These are phyloP conservation scores for Acanthamoeba sp. DNA, from an alignment of 208 protist genomes.

Conservation along the genomic window DNA sequence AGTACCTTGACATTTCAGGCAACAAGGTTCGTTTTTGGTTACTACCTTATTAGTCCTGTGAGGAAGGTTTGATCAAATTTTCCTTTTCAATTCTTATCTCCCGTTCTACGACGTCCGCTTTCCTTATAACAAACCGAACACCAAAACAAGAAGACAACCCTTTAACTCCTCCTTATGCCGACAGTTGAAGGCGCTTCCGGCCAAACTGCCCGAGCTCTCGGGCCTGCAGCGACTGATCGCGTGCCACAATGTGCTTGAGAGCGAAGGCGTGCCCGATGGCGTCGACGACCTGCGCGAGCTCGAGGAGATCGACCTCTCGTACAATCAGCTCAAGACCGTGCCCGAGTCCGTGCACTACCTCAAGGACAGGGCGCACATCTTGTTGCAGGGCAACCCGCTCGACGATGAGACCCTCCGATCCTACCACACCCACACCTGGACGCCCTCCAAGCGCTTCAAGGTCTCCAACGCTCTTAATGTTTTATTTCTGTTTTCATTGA, in stretches of 20 bases:
- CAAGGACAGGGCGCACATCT: conserved; percentile 24
- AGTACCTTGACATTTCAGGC: conserved; percentile 29
- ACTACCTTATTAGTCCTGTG: no score
- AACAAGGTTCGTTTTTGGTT: conserved; percentile 28
- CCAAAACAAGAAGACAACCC: no score
- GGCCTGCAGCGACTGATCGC: conserved; percentile 29
- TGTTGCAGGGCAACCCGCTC: conserved; percentile 23
- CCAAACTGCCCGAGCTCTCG: background rate
- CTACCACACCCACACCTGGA: conserved; percentile 53
- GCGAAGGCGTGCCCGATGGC: conserved; percentile 5
- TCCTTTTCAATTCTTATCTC: background rate
- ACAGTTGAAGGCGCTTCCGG: background rate
- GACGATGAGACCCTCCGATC: background rate
- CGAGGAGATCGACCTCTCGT: conserved; percentile 49
- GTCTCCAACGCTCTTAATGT: background rate
- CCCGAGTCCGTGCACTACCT: conserved; percentile 18
- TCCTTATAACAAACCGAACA: no score
- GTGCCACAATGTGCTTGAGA: conserved; percentile 34
- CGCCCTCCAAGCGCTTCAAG: conserved; percentile 41
- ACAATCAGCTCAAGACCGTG: background rate
- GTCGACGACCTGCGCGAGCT: conserved; percentile 48
- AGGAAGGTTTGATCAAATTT: background rate
- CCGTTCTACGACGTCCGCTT: no score
- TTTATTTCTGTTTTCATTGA: background rate
- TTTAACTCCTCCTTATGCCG: no score